A percentile compares a stretch with the other conserved stretches of the same genome.
Conservation (phyloP, 192 early-diverging fungal species). For the Rhizophagus clarus region DNA sequence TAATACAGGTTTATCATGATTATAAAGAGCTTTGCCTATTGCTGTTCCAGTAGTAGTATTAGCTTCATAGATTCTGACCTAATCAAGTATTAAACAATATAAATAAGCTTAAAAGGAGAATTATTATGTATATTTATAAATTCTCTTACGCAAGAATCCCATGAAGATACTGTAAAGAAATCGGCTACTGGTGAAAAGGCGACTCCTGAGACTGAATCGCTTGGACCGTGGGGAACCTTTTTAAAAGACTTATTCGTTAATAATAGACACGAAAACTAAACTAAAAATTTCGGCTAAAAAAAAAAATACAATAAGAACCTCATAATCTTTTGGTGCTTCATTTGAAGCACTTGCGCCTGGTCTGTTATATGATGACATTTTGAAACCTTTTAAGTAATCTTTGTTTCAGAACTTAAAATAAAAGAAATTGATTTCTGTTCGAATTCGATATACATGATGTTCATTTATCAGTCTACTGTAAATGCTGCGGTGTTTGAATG, state of each 20-base stretch:
- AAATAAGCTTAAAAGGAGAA: background rate
- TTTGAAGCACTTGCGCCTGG: background rate
- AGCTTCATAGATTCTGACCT: slow-evolving; percentile 92
- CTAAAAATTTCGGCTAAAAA: background rate
- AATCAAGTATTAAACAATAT: background rate
- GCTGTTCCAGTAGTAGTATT: slow-evolving; percentile 69
- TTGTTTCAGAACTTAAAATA: background rate
- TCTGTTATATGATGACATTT: background rate
- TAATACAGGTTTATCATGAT: slow-evolving; percentile 82
- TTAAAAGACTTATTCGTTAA: background rate
- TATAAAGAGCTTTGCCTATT: slow-evolving; percentile 75
- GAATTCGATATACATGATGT: too few relatives aligned
- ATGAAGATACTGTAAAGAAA: slow-evolving; percentile 84
- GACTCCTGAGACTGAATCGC: slow-evolving; percentile 78
- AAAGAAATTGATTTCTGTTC: too few relatives aligned
- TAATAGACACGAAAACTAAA: background rate
- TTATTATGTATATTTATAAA: background rate
- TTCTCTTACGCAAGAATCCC: slow-evolving; percentile 76
- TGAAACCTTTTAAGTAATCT: background rate
- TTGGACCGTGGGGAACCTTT: slow-evolving; percentile 65
- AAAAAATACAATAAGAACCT: background rate
- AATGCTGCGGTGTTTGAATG: too few relatives aligned
- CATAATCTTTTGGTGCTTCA: slow-evolving; percentile 25
- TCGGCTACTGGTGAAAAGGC: slow-evolving; percentile 82
- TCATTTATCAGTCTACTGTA: too few relatives aligned